These are phyloP conservation scores for Rhododendron vialii DNA, from an alignment of 148 eudicot genomes.

Conservation along the genomic window DNA sequence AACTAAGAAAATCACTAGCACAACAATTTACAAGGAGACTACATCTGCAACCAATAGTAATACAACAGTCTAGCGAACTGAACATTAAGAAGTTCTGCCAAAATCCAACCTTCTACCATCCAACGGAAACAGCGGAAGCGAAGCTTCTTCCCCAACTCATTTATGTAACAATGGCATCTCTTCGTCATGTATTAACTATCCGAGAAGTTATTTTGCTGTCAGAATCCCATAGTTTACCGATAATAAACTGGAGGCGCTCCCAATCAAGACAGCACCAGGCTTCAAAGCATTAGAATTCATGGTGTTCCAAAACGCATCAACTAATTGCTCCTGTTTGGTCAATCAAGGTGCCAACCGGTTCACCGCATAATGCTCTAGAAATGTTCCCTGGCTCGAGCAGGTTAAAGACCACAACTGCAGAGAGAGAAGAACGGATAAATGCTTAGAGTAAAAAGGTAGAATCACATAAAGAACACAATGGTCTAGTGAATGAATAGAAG, in stretches of 20 bases:
- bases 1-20: not conserved
- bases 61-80: not conserved
- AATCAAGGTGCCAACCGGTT: conserved; percentile 77
- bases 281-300: not conserved
- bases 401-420: conserved; percentile 76
- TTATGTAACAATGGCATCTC: not conserved
- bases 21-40: conserved; percentile 7
- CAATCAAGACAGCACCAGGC: not conserved
- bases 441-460: not conserved
- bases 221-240: not conserved
- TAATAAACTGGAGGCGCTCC: not conserved
- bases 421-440: not conserved
- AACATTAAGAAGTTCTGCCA: not conserved
- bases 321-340: conserved; percentile 69
- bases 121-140: not conserved
- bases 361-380: conserved; percentile 86
- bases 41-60: not conserved
- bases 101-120: not conserved
- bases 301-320: conserved; percentile 14
- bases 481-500: not conserved
- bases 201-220: not conserved
- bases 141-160: not conserved
- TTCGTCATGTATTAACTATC: not conserved
- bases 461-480: not conserved
- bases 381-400: conserved; percentile 87